These are phyloP conservation scores for Bruguiera parviflora DNA, from an alignment of 345 rosid genomes.

Conservation along the genomic window DNA sequence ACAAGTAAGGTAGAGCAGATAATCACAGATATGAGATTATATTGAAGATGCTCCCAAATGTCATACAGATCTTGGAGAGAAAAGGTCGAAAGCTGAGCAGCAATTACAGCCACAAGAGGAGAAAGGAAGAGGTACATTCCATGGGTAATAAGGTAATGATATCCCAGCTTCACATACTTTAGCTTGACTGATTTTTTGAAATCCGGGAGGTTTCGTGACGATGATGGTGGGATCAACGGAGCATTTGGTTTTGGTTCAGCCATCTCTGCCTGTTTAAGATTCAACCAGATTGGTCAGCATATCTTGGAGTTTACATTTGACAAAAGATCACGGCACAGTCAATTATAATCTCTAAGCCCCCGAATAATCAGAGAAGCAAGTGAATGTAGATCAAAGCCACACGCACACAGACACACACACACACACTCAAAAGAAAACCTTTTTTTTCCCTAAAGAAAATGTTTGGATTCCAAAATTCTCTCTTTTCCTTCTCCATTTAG, in stretches of 20 bases:
- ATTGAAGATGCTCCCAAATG: conserved; percentile 26
- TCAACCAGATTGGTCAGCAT: conserved; percentile 12
- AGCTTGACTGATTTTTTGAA: conserved; percentile 28
- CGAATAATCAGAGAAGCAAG: not conserved
- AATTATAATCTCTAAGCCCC: conserved; percentile 3
- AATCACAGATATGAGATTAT: conserved; percentile 20
- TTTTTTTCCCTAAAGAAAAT: no score
- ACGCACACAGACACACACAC: no score
- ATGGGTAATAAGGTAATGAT: conserved; percentile 33
- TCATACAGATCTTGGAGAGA: conserved; percentile 18
- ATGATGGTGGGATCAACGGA: conserved; percentile 32
- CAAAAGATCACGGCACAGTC: not conserved
- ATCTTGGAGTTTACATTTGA: not conserved
- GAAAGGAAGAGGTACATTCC: conserved; percentile 27
- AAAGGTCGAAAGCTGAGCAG: conserved; percentile 27
- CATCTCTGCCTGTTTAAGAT: conserved; percentile 27
- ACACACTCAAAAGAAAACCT: not conserved
- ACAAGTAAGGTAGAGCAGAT: conserved; percentile 16
- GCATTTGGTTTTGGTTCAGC: conserved; percentile 27
- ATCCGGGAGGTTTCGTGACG: conserved; percentile 22
- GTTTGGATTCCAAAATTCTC: not conserved
- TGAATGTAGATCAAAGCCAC: not conserved
- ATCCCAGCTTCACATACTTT: conserved; percentile 36
- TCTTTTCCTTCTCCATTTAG: not conserved
- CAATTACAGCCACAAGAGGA: conserved; percentile 15